Evolutionary conservation across 768 basidiomycete species (phyloP).

Genomic region (Podaxis rugospora): DNA sequence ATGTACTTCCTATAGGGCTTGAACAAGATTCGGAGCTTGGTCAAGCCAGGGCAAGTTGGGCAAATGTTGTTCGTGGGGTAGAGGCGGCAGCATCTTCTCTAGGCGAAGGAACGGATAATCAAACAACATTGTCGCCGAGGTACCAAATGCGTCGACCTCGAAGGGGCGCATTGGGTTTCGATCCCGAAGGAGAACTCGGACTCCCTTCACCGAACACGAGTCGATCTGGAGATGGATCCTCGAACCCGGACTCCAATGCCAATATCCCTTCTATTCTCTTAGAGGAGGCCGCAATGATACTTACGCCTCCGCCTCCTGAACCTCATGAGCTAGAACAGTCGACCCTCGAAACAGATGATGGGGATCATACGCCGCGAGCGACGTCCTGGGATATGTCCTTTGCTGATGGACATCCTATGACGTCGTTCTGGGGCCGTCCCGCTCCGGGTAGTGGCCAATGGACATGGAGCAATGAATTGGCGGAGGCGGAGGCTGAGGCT

Average conservation of each 20-base stretch:
- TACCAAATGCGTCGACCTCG: background rate
- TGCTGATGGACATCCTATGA: background rate
- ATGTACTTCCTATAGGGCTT: background rate
- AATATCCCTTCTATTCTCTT: background rate
- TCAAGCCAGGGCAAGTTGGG: slow-evolving; percentile 7
- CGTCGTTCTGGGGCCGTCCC: slow-evolving; percentile 6
- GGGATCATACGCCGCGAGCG: slow-evolving; percentile 1
- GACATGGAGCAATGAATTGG: slow-evolving; percentile 9
- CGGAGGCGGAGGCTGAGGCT: background rate
- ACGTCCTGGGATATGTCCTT: slow-evolving; percentile 1
- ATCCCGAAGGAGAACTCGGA: slow-evolving; percentile 5
- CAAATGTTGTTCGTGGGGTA: slow-evolving; percentile 7
- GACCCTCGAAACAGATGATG: background rate
- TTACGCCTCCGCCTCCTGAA: slow-evolving; percentile 7
- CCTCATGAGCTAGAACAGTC: background rate
- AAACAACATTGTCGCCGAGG: background rate
- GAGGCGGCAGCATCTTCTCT: slow-evolving; percentile 7
- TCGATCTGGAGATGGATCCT: background rate
- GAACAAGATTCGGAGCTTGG: slow-evolving; percentile 6
- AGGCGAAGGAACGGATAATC: background rate
- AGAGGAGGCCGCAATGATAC: background rate
- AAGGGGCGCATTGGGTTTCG: slow-evolving; percentile 1
- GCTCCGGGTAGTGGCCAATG: background rate
- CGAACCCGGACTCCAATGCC: background rate
- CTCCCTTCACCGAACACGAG: background rate